A percentile compares a stretch with the other conserved stretches of the same genome.
Evolutionary conservation across 1,284 basidiomycete genomes (phyloP).

Genomic region (Ustilago bromivora): DNA sequence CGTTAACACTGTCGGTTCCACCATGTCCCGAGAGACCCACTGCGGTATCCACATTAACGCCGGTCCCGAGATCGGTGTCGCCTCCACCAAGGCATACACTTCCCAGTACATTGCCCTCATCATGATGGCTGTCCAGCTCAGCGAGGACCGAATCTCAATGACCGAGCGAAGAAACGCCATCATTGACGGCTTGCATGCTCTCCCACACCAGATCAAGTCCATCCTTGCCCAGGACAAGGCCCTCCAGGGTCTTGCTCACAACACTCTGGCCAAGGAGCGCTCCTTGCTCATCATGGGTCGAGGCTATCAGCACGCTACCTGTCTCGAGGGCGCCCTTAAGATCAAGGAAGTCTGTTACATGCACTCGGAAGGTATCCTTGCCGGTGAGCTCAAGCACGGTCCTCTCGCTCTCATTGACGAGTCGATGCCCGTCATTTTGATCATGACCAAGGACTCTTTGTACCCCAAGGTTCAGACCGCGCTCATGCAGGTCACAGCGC

Average conservation of each 20-base stretch:
- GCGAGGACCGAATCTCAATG: constrained; percentile 95
- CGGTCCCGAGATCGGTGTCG: constrained; percentile 98
- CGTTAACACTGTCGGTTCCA: constrained; percentile 98
- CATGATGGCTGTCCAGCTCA: constrained; percentile 97
- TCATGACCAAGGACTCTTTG: constrained; percentile 98
- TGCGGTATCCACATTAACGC: constrained; percentile 99
- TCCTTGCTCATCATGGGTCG: constrained; percentile 96
- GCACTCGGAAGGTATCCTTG: constrained; percentile 79
- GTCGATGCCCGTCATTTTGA: constrained; percentile 85
- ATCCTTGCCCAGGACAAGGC: constrained; percentile 85
- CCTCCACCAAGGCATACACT: constrained; percentile 99
- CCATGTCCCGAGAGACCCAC: constrained; percentile 97
- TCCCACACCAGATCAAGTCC: constrained; percentile 89
- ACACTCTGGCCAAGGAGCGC: constrained; percentile 82
- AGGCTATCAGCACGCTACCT: constrained; percentile 97
- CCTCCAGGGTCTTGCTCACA: constrained; percentile 85
- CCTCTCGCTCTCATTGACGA: constrained; percentile 97
- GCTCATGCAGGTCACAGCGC: constrained; percentile 93
- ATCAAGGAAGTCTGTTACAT: constrained; percentile 91
- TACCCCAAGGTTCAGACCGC: constrained; percentile 99
- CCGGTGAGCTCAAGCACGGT: constrained; percentile 98
- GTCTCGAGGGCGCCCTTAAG: constrained; percentile 97
- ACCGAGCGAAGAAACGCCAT: constrained; percentile 90
- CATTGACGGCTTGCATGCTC: constrained; percentile 90
- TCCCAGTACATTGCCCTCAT: constrained; percentile 98